Conservation (phyloP, 2,329 filamentous ascomycete genomes). For the Alternaria metachromatica region DNA sequence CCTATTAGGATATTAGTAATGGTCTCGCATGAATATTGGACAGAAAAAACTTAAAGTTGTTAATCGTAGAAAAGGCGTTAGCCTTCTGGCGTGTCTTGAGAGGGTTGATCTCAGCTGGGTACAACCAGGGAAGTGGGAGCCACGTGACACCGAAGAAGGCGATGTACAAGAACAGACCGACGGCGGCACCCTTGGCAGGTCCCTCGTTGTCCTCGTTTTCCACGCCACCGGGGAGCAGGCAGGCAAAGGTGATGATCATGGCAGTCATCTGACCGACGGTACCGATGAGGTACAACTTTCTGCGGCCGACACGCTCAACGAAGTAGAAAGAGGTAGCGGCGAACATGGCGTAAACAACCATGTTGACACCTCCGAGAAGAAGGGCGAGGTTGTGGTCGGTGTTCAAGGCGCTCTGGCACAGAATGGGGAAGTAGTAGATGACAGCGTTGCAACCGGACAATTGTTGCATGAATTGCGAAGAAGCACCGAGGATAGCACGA, state of each 20-base stretch:
- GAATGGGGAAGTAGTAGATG: constrained; percentile 54
- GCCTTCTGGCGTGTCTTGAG: constrained; percentile 63
- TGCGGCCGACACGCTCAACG: constrained; percentile 66
- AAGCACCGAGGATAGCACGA: constrained; percentile 65
- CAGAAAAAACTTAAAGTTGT: constrained; percentile 48
- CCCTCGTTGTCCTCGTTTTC: constrained; percentile 16
- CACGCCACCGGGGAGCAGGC: constrained; percentile 44
- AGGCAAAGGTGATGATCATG: constrained; percentile 50
- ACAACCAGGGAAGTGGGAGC: constrained; percentile 68
- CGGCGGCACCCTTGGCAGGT: constrained; percentile 58
- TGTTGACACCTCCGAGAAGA: constrained; percentile 59
- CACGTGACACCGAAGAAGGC: constrained; percentile 72
- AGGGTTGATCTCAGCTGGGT: constrained; percentile 60
- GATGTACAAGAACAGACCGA: constrained; percentile 73
- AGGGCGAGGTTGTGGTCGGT: constrained; percentile 51
- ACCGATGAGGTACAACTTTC: constrained; percentile 53
- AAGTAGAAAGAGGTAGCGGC: constrained; percentile 67
- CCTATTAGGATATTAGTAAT: constrained; percentile 17
- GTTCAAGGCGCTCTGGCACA: constrained; percentile 61
- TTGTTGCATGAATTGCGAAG: constrained; percentile 69
- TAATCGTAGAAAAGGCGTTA: constrained; percentile 63
- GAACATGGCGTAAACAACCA: constrained; percentile 63
- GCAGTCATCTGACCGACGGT: constrained; percentile 61
- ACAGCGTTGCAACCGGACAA: constrained; percentile 49
- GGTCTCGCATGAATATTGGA: too few relatives aligned